Conservation (phyloP, 1,284 basidiomycete genomes). For the Schizophyllum commune region DNA sequence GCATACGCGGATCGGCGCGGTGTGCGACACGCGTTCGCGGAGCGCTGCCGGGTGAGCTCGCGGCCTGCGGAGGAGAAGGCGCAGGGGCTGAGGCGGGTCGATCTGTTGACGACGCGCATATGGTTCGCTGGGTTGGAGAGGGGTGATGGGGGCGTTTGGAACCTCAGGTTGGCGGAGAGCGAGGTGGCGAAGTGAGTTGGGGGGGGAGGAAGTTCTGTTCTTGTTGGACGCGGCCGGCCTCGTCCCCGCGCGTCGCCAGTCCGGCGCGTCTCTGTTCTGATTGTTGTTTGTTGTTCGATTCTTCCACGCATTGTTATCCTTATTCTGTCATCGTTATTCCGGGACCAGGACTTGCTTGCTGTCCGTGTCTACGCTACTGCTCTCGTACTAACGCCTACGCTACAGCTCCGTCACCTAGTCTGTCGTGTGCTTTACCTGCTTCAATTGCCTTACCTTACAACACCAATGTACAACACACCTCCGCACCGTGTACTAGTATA, state of each 20-base stretch:
- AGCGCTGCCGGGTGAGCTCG: conserved; percentile 16
- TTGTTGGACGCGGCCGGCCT: neutral
- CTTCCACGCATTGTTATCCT: neutral
- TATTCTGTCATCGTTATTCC: neutral
- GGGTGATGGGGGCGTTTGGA: neutral
- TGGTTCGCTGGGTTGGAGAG: conserved; percentile 27
- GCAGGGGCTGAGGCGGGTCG: conserved; percentile 32
- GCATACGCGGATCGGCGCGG: conserved; percentile 11
- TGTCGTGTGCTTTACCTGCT: too few species aligned
- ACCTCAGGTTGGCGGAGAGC: neutral
- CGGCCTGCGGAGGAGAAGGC: conserved; percentile 12
- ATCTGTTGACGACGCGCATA: conserved; percentile 31
- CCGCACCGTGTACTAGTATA: too few species aligned
- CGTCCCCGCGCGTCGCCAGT: neutral
- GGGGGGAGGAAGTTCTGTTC: neutral
- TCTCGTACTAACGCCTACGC: neutral
- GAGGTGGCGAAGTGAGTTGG: neutral
- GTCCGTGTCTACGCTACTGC: neutral
- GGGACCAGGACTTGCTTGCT: neutral
- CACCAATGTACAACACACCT: too few species aligned
- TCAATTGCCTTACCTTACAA: too few species aligned
- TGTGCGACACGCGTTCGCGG: conserved; percentile 23
- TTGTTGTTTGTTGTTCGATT: neutral
- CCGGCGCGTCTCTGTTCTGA: neutral
- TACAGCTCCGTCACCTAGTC: neutral